A percentile compares a stretch with the other conserved stretches of the same genome.
Conservation (phyloP, 768 basidiomycete species). For the Kondoa malvinella region DNA sequence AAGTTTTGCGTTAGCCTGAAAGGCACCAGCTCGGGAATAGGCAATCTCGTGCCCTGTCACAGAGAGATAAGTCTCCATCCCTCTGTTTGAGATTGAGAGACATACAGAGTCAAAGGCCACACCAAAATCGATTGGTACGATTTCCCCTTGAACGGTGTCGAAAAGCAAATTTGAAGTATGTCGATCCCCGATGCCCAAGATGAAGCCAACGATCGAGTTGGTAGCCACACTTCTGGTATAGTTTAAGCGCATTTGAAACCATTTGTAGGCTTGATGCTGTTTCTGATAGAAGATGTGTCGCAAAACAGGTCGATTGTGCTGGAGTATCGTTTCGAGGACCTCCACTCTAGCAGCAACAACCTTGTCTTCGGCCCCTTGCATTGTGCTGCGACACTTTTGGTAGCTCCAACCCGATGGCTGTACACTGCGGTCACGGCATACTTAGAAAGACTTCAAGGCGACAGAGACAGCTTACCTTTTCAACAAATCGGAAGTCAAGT, state of each 20-base stretch:
- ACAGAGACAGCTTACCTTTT: conserved; percentile 35
- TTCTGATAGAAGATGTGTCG: conserved; percentile 84
- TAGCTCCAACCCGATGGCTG: conserved; percentile 10
- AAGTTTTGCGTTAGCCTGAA: conserved; percentile 90
- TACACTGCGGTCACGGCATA: background rate
- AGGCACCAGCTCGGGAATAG: conserved; percentile 71
- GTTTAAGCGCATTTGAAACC: conserved; percentile 77
- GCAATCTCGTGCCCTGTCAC: conserved; percentile 58
- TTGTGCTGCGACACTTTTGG: background rate
- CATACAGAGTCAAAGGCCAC: conserved; percentile 87
- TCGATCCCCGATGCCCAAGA: conserved; percentile 81
- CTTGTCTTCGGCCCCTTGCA: background rate
- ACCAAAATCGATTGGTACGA: conserved; percentile 89
- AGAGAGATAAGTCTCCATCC: background rate
- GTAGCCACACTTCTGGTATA: conserved; percentile 87
- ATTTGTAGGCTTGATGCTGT: conserved; percentile 69
- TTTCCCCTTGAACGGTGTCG: conserved; percentile 62
- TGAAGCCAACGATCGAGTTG: conserved; percentile 80
- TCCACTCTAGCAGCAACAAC: conserved; percentile 6
- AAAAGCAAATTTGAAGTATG: conserved; percentile 83
- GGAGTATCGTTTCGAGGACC: conserved; percentile 34
- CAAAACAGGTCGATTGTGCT: conserved; percentile 63
- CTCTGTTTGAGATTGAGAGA: conserved; percentile 4
- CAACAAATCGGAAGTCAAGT: conserved; percentile 53
- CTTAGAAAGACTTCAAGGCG: background rate